Evolutionary conservation across 352 stramenopile genomes (phyloP).

Genomic region (Phytopythium kandeliae): DNA sequence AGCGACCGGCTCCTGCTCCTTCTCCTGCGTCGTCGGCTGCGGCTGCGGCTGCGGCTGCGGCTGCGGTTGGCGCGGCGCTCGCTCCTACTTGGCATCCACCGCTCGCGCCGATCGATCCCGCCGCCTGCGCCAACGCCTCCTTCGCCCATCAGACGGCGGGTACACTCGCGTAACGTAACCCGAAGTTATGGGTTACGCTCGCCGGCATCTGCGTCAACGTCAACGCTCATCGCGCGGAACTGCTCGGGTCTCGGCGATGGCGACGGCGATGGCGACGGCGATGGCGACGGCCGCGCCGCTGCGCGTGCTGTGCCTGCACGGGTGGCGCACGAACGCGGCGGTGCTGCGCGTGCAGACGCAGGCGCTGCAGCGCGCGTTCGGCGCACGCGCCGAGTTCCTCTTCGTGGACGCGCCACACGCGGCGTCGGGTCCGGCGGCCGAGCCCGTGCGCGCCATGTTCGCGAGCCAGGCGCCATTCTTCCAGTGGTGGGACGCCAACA

Average conservation of each 20-base stretch:
- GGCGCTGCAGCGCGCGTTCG: slow-evolving; percentile 49
- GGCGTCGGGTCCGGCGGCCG: slow-evolving; percentile 46
- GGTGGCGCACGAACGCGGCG: slow-evolving; percentile 67
- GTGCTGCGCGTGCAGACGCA: slow-evolving; percentile 57
- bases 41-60: slow-evolving; percentile 1
- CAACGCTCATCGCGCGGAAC: too few species aligned
- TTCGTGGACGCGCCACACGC: slow-evolving; percentile 62
- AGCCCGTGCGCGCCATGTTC: slow-evolving; percentile 60
- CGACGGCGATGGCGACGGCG: too few species aligned
- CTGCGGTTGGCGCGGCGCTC: slow-evolving; percentile 1
- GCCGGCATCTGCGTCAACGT: too few species aligned
- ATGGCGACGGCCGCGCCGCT: slow-evolving; percentile 24
- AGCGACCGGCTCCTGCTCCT: not conserved
- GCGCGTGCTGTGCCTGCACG: slow-evolving; percentile 74
- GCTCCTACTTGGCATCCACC: too few species aligned
- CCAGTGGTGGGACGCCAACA: slow-evolving; percentile 72
- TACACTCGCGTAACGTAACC: too few species aligned
- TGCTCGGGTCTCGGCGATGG: too few species aligned
- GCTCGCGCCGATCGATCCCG: too few species aligned
- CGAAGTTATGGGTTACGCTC: too few species aligned
- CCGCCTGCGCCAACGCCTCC: too few species aligned
- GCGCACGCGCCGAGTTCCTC: slow-evolving; percentile 46
- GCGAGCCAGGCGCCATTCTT: slow-evolving; percentile 50
- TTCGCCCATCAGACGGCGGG: too few species aligned
- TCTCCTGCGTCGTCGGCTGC: not conserved